Percentiles rank a stretch among this genome's conserved stretches.
phyloP scores from a whole-genome alignment of 345 rosid genomes.

The Ceriops tagal region DNA sequence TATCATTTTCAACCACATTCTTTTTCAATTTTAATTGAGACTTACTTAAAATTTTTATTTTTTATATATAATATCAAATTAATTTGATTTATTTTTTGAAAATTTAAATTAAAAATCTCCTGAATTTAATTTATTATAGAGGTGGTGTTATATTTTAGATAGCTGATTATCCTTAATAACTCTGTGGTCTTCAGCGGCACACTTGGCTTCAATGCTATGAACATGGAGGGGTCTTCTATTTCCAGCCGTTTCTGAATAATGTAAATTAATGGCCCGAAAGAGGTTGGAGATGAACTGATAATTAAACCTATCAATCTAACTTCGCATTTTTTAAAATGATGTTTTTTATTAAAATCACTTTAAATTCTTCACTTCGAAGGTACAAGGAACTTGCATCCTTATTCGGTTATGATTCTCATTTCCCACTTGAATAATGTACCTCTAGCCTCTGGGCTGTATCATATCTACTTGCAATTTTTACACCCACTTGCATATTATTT shows the following conservation, averaged over 20 bases:
- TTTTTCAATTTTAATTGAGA: background rate
- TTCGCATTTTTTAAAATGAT: constrained; percentile 1
- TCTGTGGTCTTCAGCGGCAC: constrained; percentile 20
- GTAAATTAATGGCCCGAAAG: constrained; percentile 40
- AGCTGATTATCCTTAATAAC: constrained; percentile 24
- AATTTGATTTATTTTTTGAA: too few relatives aligned
- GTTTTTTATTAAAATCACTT: background rate
- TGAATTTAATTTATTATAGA: background rate
- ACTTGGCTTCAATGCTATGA: constrained; percentile 49
- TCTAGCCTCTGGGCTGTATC: background rate
- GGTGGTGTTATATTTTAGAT: background rate
- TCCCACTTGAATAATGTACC: constrained; percentile 7
- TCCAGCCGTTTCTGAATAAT: constrained; percentile 33
- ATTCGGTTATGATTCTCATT: constrained; percentile 24
- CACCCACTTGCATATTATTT: too few relatives aligned
- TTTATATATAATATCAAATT: too few relatives aligned
- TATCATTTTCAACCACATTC: too few relatives aligned
- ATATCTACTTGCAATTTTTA: background rate
- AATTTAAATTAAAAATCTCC: too few relatives aligned
- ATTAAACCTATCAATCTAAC: constrained; percentile 27
- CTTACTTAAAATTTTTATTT: too few relatives aligned
- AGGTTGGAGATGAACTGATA: constrained; percentile 26
- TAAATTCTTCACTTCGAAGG: constrained; percentile 11
- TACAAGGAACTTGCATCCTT: constrained; percentile 18
- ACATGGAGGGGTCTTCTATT: constrained; percentile 58